These are phyloP conservation scores for Mortierella polycephala DNA, from an alignment of 371 early-diverging fungal species.

Conservation along the genomic window DNA sequence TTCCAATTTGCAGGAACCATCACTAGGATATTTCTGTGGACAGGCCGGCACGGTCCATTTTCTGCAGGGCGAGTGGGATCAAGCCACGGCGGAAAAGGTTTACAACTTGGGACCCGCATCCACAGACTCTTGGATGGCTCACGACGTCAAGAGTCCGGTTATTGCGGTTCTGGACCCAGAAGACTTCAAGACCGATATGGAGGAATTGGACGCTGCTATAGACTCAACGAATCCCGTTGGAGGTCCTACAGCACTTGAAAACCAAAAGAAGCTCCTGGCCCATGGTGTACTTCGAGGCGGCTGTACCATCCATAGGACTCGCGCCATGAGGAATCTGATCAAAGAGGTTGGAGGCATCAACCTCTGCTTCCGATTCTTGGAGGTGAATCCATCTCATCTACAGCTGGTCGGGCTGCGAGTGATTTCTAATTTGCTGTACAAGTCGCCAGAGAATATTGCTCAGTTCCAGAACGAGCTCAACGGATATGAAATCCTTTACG, in stretches of 20 bases:
- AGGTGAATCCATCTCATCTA: conserved; percentile 51
- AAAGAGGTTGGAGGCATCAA: conserved; percentile 54
- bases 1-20: conserved; percentile 18
- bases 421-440: conserved; percentile 56
- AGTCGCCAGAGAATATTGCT: conserved; percentile 53
- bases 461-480: conserved; percentile 53
- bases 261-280: conserved; percentile 8
- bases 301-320: conserved; percentile 54
- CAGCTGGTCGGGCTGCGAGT: conserved; percentile 57
- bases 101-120: conserved; percentile 56
- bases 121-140: conserved; percentile 45
- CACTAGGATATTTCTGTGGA: conserved; percentile 54
- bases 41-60: conserved; percentile 55
- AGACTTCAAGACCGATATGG: conserved; percentile 37
- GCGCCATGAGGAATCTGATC: conserved; percentile 53
- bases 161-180: conserved; percentile 51
- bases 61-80: conserved; percentile 57
- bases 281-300: conserved; percentile 54
- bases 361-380: conserved; percentile 56
- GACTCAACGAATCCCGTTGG: background rate
- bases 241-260: background rate
- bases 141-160: conserved; percentile 45
- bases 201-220: background rate
- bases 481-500: conserved; percentile 53
- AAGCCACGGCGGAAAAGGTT: conserved; percentile 47